phyloP scores from a whole-genome alignment of 495 filamentous ascomycete species.

The Jackrogersella multiformis region DNA sequence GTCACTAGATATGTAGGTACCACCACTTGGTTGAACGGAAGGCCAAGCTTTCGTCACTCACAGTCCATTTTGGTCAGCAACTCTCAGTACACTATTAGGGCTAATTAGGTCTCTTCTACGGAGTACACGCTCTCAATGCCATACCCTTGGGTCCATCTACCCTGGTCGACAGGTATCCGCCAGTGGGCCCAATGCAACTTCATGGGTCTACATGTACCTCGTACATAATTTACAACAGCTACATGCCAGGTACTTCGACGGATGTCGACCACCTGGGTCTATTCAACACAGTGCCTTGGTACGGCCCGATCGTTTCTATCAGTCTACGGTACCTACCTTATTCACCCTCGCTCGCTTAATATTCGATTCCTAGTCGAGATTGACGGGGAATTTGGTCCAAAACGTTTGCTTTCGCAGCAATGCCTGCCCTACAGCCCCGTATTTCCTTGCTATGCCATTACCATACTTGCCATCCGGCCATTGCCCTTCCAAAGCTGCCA shows the following conservation, averaged over 20 bases:
- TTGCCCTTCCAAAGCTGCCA: slow-evolving; percentile 33
- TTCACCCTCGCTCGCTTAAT: slow-evolving; percentile 36
- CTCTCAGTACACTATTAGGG: slow-evolving; percentile 27
- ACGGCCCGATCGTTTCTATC: slow-evolving; percentile 21
- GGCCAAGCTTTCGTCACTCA: slow-evolving; percentile 26
- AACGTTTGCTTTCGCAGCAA: slow-evolving; percentile 32
- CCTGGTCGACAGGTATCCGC: slow-evolving; percentile 35
- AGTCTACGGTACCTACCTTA: slow-evolving; percentile 23
- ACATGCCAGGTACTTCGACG: slow-evolving; percentile 24
- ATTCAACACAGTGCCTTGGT: slow-evolving; percentile 32
- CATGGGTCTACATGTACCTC: slow-evolving; percentile 26
- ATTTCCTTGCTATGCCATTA: slow-evolving; percentile 22
- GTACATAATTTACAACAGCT: slow-evolving; percentile 32
- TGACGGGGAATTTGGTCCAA: slow-evolving; percentile 24
- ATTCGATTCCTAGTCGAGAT: slow-evolving; percentile 34
- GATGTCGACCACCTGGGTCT: slow-evolving; percentile 16
- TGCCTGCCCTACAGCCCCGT: slow-evolving; percentile 41
- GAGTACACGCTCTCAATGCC: slow-evolving; percentile 33
- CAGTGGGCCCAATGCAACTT: slow-evolving; percentile 30
- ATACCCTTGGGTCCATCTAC: slow-evolving; percentile 37
- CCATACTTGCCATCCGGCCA: slow-evolving; percentile 3
- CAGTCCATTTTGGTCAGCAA: slow-evolving; percentile 9
- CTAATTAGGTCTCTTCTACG: slow-evolving; percentile 31
- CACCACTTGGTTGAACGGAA: neutral
- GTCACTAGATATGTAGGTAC: slow-evolving; percentile 5